These are phyloP conservation scores for Echites panduratus DNA, from an alignment of 257 asterid species.

Conservation along the genomic window DNA sequence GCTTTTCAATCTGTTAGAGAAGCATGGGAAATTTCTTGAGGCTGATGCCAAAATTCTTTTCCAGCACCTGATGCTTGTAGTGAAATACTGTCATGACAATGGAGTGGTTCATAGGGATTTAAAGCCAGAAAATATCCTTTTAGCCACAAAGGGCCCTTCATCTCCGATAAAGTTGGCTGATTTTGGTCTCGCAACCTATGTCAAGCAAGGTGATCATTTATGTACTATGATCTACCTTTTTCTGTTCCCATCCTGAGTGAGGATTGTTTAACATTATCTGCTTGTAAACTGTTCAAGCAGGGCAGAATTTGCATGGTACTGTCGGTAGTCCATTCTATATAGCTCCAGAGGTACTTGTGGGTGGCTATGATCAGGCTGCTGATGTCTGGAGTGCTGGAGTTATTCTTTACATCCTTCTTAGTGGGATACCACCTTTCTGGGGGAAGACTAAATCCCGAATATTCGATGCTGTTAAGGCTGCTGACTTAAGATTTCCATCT, in stretches of 20 bases:
- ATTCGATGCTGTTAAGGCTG: conserved; percentile 70
- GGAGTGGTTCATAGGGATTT: conserved; percentile 75
- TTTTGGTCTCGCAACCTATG: conserved; percentile 82
- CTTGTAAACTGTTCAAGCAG: conserved; percentile 30
- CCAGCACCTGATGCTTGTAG: conserved; percentile 61
- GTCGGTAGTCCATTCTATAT: conserved; percentile 86
- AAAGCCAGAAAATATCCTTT: conserved; percentile 77
- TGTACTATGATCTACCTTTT: conserved; percentile 4
- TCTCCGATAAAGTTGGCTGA: conserved; percentile 77
- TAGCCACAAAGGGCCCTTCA: conserved; percentile 56
- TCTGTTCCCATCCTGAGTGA: not conserved
- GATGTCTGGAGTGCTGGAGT: conserved; percentile 90
- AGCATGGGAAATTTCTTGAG: conserved; percentile 71
- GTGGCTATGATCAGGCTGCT: conserved; percentile 73
- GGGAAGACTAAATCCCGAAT: conserved; percentile 67
- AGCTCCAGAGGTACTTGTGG: conserved; percentile 78
- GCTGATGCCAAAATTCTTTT: conserved; percentile 51
- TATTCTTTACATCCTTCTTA: conserved; percentile 70
- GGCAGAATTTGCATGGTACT: conserved; percentile 56
- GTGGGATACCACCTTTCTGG: conserved; percentile 82
- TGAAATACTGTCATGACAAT: conserved; percentile 66
- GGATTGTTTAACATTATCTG: not conserved
- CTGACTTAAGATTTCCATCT: conserved; percentile 57
- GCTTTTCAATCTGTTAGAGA: conserved; percentile 70
- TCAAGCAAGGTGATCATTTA: conserved; percentile 35